A percentile compares a stretch with the other conserved stretches of the same genome.
Conservation (phyloP, 2,329 filamentous ascomycete species). For the Madurella mycetomatis region DNA sequence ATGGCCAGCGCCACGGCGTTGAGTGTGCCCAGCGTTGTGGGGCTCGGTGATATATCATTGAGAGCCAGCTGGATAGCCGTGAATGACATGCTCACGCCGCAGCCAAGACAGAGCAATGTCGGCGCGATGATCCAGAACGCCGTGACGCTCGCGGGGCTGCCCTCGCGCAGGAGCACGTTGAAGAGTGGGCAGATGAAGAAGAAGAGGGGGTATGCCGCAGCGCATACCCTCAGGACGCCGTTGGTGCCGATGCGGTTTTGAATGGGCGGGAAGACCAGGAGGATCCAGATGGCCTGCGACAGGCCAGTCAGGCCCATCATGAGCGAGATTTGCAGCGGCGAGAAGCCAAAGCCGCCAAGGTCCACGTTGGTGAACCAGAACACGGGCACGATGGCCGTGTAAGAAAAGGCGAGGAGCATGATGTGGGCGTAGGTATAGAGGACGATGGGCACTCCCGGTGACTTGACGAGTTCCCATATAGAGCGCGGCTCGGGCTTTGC, state of each 20-base stretch:
- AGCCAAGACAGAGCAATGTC: constrained; percentile 48
- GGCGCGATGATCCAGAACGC: constrained; percentile 56
- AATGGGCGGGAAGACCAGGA: constrained; percentile 64
- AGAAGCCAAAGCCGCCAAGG: constrained; percentile 63
- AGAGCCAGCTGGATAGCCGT: constrained; percentile 68
- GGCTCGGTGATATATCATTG: constrained; percentile 67
- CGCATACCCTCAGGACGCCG: constrained; percentile 57
- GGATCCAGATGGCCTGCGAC: constrained; percentile 66
- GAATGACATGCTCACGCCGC: constrained; percentile 64
- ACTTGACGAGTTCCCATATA: constrained; percentile 51
- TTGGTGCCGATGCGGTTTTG: constrained; percentile 64
- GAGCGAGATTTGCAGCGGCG: constrained; percentile 58
- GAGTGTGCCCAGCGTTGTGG: constrained; percentile 61
- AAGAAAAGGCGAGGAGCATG: constrained; percentile 65
- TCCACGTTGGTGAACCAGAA: constrained; percentile 60
- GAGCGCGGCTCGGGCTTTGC: constrained; percentile 35
- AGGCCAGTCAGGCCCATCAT: constrained; percentile 62
- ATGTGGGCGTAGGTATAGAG: constrained; percentile 62
- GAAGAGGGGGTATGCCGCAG: constrained; percentile 58
- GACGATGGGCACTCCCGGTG: constrained; percentile 62
- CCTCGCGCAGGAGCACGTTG: constrained; percentile 51
- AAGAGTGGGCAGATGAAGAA: constrained; percentile 51
- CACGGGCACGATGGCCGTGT: constrained; percentile 66
- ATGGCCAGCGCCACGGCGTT: constrained; percentile 65
- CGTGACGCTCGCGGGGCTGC: constrained; percentile 32